These are phyloP conservation scores for Circinella minor DNA, from an alignment of 371 early-diverging fungal species.

Conservation along the genomic window DNA sequence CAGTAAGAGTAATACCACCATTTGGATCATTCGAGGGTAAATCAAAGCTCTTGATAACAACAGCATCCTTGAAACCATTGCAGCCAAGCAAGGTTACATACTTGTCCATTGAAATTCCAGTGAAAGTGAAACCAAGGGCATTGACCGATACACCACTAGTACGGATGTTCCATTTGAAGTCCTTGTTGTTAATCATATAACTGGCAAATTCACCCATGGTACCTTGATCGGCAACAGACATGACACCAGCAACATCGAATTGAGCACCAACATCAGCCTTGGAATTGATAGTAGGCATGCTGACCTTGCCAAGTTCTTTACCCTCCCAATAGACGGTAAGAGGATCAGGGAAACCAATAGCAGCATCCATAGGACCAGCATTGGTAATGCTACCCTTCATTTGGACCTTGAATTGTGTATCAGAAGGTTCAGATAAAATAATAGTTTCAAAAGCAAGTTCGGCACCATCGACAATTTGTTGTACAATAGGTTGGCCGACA, in stretches of 20 bases:
- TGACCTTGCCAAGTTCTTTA: conserved; percentile 48
- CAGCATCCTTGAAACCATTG: conserved; percentile 57
- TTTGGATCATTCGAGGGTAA: conserved; percentile 60
- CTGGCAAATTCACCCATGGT: conserved; percentile 56
- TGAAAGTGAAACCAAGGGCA: conserved; percentile 62
- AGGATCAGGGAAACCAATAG: conserved; percentile 56
- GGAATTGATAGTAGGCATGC: conserved; percentile 54
- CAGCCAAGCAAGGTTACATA: conserved; percentile 57
- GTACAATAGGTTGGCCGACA: conserved; percentile 60
- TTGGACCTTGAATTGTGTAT: conserved; percentile 50
- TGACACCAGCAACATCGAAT: conserved; percentile 52
- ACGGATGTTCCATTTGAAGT: conserved; percentile 63
- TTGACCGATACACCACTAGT: conserved; percentile 55
- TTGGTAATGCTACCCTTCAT: conserved; percentile 56
- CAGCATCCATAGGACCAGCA: conserved; percentile 65
- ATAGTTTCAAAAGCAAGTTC: conserved; percentile 50
- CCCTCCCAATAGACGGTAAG: conserved; percentile 61
- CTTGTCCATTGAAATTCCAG: conserved; percentile 59
- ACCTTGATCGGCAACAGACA: conserved; percentile 46
- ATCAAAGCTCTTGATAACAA: conserved; percentile 57
- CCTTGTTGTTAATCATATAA: conserved; percentile 59
- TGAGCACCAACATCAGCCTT: conserved; percentile 51
- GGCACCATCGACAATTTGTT: conserved; percentile 52
- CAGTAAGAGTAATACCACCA: conserved; percentile 60
- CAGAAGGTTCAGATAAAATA: conserved; percentile 49